phyloP scores from a whole-genome alignment of 2,329 filamentous ascomycete species.

The Penicillium sp. region DNA sequence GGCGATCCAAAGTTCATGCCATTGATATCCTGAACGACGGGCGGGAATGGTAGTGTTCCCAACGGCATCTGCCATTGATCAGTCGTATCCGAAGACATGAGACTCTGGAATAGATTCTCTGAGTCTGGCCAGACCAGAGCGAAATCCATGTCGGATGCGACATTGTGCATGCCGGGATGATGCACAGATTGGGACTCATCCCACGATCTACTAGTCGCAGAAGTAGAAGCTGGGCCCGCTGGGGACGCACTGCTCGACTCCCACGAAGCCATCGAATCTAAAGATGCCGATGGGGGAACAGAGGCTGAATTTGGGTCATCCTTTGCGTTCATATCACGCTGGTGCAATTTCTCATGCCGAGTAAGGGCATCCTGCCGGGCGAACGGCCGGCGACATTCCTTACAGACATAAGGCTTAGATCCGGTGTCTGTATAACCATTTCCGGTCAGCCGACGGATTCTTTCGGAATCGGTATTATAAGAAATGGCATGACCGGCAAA shows the following conservation, averaged over 20 bases:
- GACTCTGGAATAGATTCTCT: constrained; percentile 45
- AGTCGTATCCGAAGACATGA: constrained; percentile 42
- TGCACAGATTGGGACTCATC: constrained; percentile 22
- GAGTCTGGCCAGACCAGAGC: constrained; percentile 48
- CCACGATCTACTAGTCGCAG: constrained; percentile 26
- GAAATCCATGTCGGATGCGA: constrained; percentile 38
- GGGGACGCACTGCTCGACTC: constrained; percentile 24
- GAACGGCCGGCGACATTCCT: constrained; percentile 43
- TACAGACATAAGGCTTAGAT: constrained; percentile 44
- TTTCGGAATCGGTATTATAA: background rate
- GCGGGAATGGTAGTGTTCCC: constrained; percentile 41
- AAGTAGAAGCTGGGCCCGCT: constrained; percentile 13
- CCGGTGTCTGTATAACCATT: constrained; percentile 37
- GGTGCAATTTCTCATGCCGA: constrained; percentile 46
- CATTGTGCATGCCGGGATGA: constrained; percentile 23
- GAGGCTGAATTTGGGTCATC: constrained; percentile 9
- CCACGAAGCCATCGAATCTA: constrained; percentile 26
- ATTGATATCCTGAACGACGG: constrained; percentile 30
- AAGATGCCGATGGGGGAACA: constrained; percentile 13
- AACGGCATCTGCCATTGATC: constrained; percentile 47
- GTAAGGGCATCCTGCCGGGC: constrained; percentile 47
- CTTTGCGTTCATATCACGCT: constrained; percentile 28
- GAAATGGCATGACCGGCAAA: background rate
- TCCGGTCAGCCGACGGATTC: constrained; percentile 19
- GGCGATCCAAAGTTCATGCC: constrained; percentile 36